Evolutionary conservation across 2,329 filamentous ascomycete genomes (phyloP), one percentile per base, ranked within the genome.

Genomic region (Tolypocladium endophyticum): DNA sequence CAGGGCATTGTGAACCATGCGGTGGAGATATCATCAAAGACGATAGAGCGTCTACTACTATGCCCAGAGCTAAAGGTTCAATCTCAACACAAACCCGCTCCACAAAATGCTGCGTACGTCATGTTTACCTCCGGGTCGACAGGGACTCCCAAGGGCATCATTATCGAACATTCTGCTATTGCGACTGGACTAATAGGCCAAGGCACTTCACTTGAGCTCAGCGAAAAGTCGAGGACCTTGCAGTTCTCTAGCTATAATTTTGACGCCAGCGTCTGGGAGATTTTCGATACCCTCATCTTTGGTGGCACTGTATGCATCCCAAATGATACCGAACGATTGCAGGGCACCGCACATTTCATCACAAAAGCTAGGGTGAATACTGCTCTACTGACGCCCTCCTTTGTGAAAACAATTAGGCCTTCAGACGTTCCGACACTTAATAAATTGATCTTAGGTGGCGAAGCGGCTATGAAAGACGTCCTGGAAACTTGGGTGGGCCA

Each of bases 401-500:
- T 63, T 16, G 59, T 36, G 5, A n/a, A 47, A 9, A 59, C 58
- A 11, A 39, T 63, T 9, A 30, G 14, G 28, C 62, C 62, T 25
- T 36, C 35, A 8, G 47, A 59, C 6, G 39, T 63, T 4, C 58
- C 58, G 8, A 45, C 14, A 14, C 33, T 64, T 2, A 43, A 61
- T 38, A 56, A 58, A 1, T 39, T 64, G 9, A 47, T 62, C 1
- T 36, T 64, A 1, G 59, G 28, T 4, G 62, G 63, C 1, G 63
- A 64, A 39, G 45, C 59, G 12, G 28, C 61, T 1, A 43, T 59
- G 1, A 41, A 20, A 9, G 57, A 58, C 33, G 56, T 64, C 4
- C 25, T 62, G 12, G 59, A 60, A 9, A 39, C 23, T 16, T 64
- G 60, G 63, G n/a, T 55, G 20, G 60, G 56, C 11, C 39, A 57